These are phyloP conservation scores for Lichtheimia ramosa DNA, from an alignment of 371 early-diverging fungal genomes.

Conservation along the genomic window DNA sequence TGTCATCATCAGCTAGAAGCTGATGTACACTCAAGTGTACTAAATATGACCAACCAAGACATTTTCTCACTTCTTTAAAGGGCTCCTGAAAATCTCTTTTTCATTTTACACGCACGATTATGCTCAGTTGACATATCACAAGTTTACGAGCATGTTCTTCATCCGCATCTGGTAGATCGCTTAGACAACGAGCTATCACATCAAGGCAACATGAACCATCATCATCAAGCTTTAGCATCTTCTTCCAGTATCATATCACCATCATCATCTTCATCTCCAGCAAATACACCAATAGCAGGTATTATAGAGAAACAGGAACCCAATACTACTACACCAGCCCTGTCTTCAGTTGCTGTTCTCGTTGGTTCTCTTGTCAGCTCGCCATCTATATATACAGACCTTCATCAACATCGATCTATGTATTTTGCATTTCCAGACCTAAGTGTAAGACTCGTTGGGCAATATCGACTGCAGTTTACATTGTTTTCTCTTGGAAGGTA, in stretches of 20 bases:
- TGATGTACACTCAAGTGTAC: background rate
- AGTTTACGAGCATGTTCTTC: constrained; percentile 14
- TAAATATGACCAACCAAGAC: constrained; percentile 1
- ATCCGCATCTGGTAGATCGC: too few relatives aligned
- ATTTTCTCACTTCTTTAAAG: background rate
- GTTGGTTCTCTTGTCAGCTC: constrained; percentile 58
- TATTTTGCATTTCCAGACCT: constrained; percentile 52
- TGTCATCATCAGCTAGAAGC: too few relatives aligned
- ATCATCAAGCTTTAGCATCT: too few relatives aligned
- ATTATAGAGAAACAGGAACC: too few relatives aligned
- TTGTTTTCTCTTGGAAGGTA: constrained; percentile 35
- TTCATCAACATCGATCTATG: constrained; percentile 42
- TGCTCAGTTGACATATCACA: constrained; percentile 26
- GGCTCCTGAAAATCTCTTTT: constrained; percentile 20
- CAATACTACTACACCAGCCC: constrained; percentile 4
- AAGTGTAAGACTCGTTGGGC: constrained; percentile 43
- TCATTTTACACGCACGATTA: constrained; percentile 22
- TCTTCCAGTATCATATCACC: too few relatives aligned
- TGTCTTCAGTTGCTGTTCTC: constrained; percentile 13
- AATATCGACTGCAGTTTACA: constrained; percentile 45
- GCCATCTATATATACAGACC: constrained; percentile 42
- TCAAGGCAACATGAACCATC: too few relatives aligned
- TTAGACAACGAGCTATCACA: too few relatives aligned
- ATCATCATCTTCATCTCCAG: too few relatives aligned
- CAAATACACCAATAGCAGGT: too few relatives aligned